Evolutionary conservation across 768 basidiomycete genomes (phyloP).

Genomic region (Trametes coccinea): DNA sequence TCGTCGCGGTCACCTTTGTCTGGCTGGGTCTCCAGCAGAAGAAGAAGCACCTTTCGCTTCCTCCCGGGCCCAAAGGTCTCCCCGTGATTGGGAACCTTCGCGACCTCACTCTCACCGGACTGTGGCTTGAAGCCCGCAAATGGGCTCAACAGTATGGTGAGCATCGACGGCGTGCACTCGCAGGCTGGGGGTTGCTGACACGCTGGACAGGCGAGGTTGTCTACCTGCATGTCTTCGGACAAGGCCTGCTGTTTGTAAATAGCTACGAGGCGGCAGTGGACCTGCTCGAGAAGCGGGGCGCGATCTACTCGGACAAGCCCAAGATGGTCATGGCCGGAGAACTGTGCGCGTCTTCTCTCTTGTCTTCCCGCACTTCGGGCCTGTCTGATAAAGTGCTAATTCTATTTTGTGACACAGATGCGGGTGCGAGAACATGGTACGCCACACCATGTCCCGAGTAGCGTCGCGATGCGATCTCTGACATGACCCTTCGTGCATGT

Average conservation of each 20-base stretch:
- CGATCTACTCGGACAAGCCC: slow-evolving; percentile 55
- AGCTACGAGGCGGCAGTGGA: slow-evolving; percentile 43
- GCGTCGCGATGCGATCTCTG: not conserved
- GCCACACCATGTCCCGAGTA: slow-evolving; percentile 19
- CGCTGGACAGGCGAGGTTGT: slow-evolving; percentile 37
- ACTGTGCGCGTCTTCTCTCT: slow-evolving; percentile 15
- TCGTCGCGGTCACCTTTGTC: slow-evolving; percentile 11
- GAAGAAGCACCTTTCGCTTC: slow-evolving; percentile 15
- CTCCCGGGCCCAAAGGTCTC: slow-evolving; percentile 27
- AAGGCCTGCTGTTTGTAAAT: slow-evolving; percentile 49
- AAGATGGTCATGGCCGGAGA: slow-evolving; percentile 28
- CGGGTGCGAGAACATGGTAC: slow-evolving; percentile 68
- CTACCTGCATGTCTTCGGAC: slow-evolving; percentile 47
- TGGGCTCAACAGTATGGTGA: slow-evolving; percentile 25
- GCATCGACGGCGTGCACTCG: not conserved
- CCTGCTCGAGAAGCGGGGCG: slow-evolving; percentile 48
- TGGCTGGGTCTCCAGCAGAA: slow-evolving; percentile 19
- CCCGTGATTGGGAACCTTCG: slow-evolving; percentile 29
- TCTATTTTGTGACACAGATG: slow-evolving; percentile 32
- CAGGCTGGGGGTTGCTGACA: not conserved
- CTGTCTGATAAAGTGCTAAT: not conserved
- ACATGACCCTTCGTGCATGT: not conserved
- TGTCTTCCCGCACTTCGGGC: not conserved
- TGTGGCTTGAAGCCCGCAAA: slow-evolving; percentile 23
- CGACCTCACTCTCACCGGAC: slow-evolving; percentile 24